Evolutionary conservation across 768 basidiomycete species (phyloP).

Genomic region (Podaxis sp.): DNA sequence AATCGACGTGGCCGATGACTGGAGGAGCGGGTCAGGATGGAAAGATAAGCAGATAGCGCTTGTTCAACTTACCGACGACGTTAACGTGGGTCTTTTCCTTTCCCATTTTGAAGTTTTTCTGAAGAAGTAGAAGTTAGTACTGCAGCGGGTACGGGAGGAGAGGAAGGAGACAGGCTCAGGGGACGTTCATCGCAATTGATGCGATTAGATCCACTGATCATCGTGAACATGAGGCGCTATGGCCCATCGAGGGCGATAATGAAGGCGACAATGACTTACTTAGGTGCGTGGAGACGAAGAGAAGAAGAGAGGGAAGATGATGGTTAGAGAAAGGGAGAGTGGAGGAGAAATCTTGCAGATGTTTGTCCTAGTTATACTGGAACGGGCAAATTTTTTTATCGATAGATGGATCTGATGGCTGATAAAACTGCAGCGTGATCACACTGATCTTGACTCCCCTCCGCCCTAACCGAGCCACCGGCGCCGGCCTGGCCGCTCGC

Average conservation of each 20-base stretch:
- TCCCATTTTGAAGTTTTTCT: constrained; percentile 81
- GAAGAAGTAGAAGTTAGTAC: constrained; percentile 25
- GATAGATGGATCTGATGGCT: constrained; percentile 52
- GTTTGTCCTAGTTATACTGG: constrained; percentile 64
- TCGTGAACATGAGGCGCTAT: constrained; percentile 7
- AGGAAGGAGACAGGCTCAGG: constrained; percentile 15
- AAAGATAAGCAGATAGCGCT: constrained; percentile 23
- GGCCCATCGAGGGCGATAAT: constrained; percentile 12
- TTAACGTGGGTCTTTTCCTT: constrained; percentile 97
- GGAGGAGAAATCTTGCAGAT: constrained; percentile 33
- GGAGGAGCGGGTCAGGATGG: constrained; percentile 30
- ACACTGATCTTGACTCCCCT: constrained; percentile 40
- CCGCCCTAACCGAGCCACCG: constrained; percentile 27
- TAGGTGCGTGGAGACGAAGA: constrained; percentile 28
- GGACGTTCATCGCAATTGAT: constrained; percentile 22
- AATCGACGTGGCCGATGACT: constrained; percentile 99
- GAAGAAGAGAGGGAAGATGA: constrained; percentile 39
- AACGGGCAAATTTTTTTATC: constrained; percentile 60
- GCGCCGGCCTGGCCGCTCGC: constrained; percentile 14
- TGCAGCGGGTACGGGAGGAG: constrained; percentile 25
- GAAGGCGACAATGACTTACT: constrained; percentile 31
- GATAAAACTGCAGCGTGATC: constrained; percentile 45
- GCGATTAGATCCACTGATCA: constrained; percentile 27
- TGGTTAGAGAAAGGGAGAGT: constrained; percentile 43
- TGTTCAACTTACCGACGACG: constrained; percentile 78